Base-by-base conservation (phyloP, 2,329 filamentous ascomycete species). In the Monosporascus sp. region DNA sequence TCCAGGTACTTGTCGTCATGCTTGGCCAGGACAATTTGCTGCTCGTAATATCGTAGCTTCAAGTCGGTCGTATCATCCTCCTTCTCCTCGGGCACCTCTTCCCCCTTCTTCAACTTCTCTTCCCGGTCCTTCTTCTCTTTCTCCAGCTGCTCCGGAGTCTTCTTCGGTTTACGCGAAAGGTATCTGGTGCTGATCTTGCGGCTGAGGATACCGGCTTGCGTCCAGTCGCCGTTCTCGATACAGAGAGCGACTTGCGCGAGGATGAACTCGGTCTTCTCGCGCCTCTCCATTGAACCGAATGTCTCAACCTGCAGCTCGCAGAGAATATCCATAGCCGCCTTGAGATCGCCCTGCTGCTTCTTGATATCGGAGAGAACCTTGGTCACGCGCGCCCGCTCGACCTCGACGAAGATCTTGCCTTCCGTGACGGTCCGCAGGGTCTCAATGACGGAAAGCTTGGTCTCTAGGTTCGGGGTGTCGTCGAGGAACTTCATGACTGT, bases 371-470 rank as follows among this genome's bases (percentile, higher is more conserved):
- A 97, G 14, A 99, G 81, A 60, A 96, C 95, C 69, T 88, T 90
- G 64, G 94, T 99, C 55, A 99, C 87, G 62, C 94, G 89, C 59
- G 94, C 94, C 62, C 94, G 86, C 80, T 99, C 94, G 50, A 99
- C 94, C 78, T 99, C 94, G 64, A 99, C 93, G 66, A 99, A 99
- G 70, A 99, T 99, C 88, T 99, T 99, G 74, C 94, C 94, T 74
- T 99, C 94, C 8, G 94, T 99, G 48, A 99, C 93, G 42, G 93
- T 97, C 63, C 94, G 85, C 65, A 99, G 74, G 1, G 93, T 95
- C 74, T 99, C 93, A 66, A 99, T 99, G 54, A 96, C 85, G 22
- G 89, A 88, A 53, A 99, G 79, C 77, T 97, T 99, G 37, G 85
- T 91, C 62, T 97, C 91, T 56, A 90, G 68, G 65, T 84, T 88